A percentile compares a stretch with the other conserved stretches of the same genome.
These are phyloP conservation scores for Rhizopogon vulgaris DNA, from an alignment of 768 basidiomycete species.

Conservation along the genomic window DNA sequence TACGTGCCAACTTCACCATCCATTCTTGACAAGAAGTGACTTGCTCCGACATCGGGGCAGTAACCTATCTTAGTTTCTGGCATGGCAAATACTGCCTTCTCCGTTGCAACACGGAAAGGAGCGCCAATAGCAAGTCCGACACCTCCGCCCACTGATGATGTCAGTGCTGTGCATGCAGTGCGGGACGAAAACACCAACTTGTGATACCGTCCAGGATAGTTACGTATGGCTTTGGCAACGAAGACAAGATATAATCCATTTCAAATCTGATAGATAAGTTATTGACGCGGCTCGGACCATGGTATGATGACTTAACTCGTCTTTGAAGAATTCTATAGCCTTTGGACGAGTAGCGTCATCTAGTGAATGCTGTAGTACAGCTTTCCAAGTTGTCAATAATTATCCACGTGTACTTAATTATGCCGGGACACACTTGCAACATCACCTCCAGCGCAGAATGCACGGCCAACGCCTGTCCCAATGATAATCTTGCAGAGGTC, in stretches of 20 bases:
- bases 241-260: constrained; percentile 66
- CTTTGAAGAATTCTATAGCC: constrained; percentile 85
- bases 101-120: constrained; percentile 88
- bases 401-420: neutral
- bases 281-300: neutral
- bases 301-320: constrained; percentile 57
- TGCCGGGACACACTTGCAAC: constrained; percentile 61
- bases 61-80: constrained; percentile 94
- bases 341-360: constrained; percentile 45
- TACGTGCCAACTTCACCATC: constrained; percentile 96
- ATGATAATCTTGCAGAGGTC: constrained; percentile 68
- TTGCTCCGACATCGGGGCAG: constrained; percentile 90
- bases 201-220: constrained; percentile 87
- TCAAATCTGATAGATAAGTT: constrained; percentile 54
- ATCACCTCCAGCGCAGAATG: constrained; percentile 95
- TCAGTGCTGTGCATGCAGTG: constrained; percentile 4
- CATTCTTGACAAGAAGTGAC: constrained; percentile 79
- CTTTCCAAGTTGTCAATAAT: constrained; percentile 29
- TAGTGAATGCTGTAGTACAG: constrained; percentile 47
- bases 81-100: constrained; percentile 90
- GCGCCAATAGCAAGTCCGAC: constrained; percentile 83
- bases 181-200: constrained; percentile 45
- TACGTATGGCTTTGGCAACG: constrained; percentile 82
- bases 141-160: constrained; percentile 83
- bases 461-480: constrained; percentile 63